Conservation (phyloP, 2,329 filamentous ascomycete species). For the Xylariaceae sp. region DNA sequence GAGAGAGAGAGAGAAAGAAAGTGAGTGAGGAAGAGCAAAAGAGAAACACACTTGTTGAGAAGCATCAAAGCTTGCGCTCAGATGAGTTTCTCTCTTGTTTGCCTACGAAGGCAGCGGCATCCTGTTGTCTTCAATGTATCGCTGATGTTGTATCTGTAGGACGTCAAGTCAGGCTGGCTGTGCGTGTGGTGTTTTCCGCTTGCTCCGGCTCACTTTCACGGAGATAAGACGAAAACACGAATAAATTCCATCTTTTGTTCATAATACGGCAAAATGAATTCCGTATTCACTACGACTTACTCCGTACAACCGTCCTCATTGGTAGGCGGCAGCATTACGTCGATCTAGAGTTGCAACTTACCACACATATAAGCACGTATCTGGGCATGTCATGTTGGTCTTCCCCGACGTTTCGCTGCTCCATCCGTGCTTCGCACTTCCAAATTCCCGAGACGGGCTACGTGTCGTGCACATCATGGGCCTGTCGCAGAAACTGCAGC, state of each 20-base stretch:
- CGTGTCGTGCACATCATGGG: conserved; percentile 19
- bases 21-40: not conserved
- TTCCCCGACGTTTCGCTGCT: conserved; percentile 7
- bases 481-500: conserved; percentile 20
- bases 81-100: not conserved
- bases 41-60: not conserved
- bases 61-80: not conserved
- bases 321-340: not conserved
- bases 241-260: not conserved
- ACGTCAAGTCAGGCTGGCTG: not conserved
- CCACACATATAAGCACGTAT: not conserved
- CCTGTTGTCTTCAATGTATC: not conserved
- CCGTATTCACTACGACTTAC: not conserved
- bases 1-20: too few relatives aligned
- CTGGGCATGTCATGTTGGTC: not conserved
- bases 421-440: conserved; percentile 5
- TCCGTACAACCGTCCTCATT: not conserved
- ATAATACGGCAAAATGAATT: not conserved
- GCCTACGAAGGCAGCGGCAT: not conserved
- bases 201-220: not conserved
- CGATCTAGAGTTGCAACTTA: not conserved
- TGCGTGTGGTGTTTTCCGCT: not conserved
- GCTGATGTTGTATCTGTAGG: not conserved
- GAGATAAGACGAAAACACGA: not conserved
- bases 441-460: conserved; percentile 12